Conservation (phyloP, 345 rosid species). For the Dovyalis caffra region DNA sequence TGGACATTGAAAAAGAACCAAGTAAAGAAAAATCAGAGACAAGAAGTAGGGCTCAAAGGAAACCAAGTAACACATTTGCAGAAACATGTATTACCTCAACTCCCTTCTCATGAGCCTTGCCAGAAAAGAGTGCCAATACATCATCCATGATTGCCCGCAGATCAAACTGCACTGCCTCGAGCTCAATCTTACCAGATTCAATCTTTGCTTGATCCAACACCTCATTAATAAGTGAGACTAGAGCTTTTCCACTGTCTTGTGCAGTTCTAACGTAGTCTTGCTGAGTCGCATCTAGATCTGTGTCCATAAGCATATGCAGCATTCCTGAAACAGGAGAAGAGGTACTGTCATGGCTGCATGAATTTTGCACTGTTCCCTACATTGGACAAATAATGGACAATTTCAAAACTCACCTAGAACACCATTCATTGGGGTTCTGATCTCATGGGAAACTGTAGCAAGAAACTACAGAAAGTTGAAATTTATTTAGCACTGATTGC, state of each 20-base stretch:
- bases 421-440: slow-evolving; percentile 98
- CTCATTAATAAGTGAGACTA: slow-evolving; percentile 85
- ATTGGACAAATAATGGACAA: slow-evolving; percentile 1
- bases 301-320: slow-evolving; percentile 90
- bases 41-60: neutral
- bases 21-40: neutral
- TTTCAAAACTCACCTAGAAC: slow-evolving; percentile 72
- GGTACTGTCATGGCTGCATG: slow-evolving; percentile 9
- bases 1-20: slow-evolving; percentile 3
- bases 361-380: neutral
- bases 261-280: slow-evolving; percentile 91
- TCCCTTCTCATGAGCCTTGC: slow-evolving; percentile 82
- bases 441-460: slow-evolving; percentile 98
- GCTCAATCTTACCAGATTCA: slow-evolving; percentile 95
- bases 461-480: slow-evolving; percentile 64
- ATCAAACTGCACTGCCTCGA: slow-evolving; percentile 82
- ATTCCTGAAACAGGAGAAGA: slow-evolving; percentile 52
- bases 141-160: slow-evolving; percentile 79
- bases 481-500: slow-evolving; percentile 15
- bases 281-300: slow-evolving; percentile 84
- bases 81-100: slow-evolving; percentile 60
- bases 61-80: neutral
- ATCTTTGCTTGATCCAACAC: slow-evolving; percentile 95
- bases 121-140: slow-evolving; percentile 90
- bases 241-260: slow-evolving; percentile 88